Evolutionary conservation across 2,329 filamentous ascomycete species (phyloP), one percentile per base, ranked within the genome.

Genomic region (Fusarium piperis): DNA sequence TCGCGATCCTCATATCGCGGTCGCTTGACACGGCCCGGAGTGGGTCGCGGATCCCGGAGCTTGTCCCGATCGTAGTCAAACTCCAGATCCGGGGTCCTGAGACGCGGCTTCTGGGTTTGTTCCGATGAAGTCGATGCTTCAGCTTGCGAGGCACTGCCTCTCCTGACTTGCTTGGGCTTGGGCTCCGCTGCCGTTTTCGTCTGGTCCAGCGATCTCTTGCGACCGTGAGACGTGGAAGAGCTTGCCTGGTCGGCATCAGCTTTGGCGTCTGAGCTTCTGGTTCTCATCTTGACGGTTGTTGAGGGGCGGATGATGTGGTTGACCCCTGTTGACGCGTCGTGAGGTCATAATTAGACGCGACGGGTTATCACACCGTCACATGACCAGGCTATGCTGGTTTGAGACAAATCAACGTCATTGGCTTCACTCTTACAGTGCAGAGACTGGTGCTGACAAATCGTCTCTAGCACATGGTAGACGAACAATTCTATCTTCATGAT

Each of bases 21-120:
- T 11, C 59, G 62, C 6, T 33, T 59, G 11, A 52, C 35, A 18
- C 70, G 70, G 28, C 72, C 68, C 4, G 70, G 70, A 1, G 72
- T 75, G 5, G 62, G 23, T 16, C 73, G 64, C 1, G 46, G 68
- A 1, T 68, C 72, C 2, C 70, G 64, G 6, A 70, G n/a, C 7
- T 75, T 5, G 23, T 63, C 62, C 16, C 30, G 58, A 9, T 75
- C 70, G 13, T 51, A 74, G 6, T 72, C 68, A 23, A 64, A 75
- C 30, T 75, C 62, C 0, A 75, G 39, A 5, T 68, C 68, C 1
- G 58, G 46, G 4, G 39, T 48, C 0, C 9, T 72, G 2, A 74
- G 53, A 1, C 36, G 66, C 3, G 70, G 67, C 11, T 38, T 67
- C 2, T 13, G 5, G 0, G 62, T n/a, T 0, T 20, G 20, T 6